phyloP scores from a whole-genome alignment of 768 basidiomycete species.

The Calvatia gigantea region DNA sequence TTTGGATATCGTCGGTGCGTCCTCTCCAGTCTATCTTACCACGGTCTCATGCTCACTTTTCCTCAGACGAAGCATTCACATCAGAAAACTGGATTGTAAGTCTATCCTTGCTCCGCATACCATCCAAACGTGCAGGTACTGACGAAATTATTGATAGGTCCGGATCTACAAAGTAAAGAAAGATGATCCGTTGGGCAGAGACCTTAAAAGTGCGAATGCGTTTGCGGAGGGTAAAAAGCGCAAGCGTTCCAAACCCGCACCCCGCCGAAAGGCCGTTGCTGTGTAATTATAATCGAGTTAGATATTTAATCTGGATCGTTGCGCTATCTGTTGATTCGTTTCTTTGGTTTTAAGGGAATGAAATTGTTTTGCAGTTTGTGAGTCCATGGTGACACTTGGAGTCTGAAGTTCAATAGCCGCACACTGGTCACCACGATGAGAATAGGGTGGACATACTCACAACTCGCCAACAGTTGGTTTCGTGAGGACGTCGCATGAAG shows the following conservation, averaged over 20 bases:
- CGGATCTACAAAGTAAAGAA: constrained; percentile 96
- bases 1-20: constrained; percentile 83
- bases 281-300: constrained; percentile 19
- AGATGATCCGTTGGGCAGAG: constrained; percentile 87
- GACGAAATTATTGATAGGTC: constrained; percentile 39
- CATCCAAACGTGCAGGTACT: constrained; percentile 5
- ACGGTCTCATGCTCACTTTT: constrained; percentile 7
- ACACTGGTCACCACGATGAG: too few relatives aligned
- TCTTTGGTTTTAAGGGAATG: too few relatives aligned
- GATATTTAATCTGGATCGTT: constrained; percentile 12
- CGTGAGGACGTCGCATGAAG: too few relatives aligned
- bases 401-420: too few relatives aligned
- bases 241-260: constrained; percentile 71
- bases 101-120: constrained; percentile 13
- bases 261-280: constrained; percentile 51
- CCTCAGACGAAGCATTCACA: constrained; percentile 92
- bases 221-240: constrained; percentile 88
- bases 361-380: too few relatives aligned
- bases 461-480: too few relatives aligned
- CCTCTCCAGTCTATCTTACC: not conserved
- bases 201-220: constrained; percentile 82
- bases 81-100: constrained; percentile 99
- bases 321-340: not conserved
- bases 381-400: too few relatives aligned
- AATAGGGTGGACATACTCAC: too few relatives aligned